Evolutionary conservation across 2,329 filamentous ascomycete species (phyloP).

Genomic region (Hawksworthiomyces lignivorus): DNA sequence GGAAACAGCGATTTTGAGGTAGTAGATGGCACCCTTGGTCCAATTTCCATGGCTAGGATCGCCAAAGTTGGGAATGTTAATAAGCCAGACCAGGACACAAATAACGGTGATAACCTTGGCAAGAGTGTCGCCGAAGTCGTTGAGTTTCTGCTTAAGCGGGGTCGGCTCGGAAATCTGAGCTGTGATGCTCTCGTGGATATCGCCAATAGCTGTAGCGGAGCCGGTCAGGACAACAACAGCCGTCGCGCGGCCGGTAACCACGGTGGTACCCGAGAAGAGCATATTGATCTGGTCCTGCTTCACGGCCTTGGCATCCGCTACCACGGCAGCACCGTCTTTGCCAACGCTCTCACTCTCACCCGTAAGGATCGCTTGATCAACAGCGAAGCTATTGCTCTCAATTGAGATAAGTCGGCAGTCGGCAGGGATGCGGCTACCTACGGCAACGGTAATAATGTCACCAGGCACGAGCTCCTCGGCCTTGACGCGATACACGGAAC

Average conservation of each 20-base stretch:
- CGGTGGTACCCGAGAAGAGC: conserved; percentile 95
- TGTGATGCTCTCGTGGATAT: conserved; percentile 97
- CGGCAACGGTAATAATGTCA: conserved; percentile 78
- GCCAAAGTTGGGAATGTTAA: conserved; percentile 96
- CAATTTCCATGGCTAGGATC: conserved; percentile 89
- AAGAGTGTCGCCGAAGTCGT: conserved; percentile 91
- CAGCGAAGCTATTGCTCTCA: conserved; percentile 93
- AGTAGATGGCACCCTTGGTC: conserved; percentile 97
- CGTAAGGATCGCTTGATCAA: conserved; percentile 95
- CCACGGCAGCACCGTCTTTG: conserved; percentile 62
- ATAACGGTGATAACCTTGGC: conserved; percentile 98
- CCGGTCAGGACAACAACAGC: conserved; percentile 89
- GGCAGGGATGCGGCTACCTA: conserved; percentile 89
- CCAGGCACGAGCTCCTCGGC: conserved; percentile 96
- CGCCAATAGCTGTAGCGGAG: conserved; percentile 85
- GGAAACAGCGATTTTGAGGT: conserved; percentile 97
- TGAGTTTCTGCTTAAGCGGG: conserved; percentile 95
- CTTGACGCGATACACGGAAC: conserved; percentile 73
- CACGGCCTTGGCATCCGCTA: conserved; percentile 77
- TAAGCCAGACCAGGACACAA: conserved; percentile 93
- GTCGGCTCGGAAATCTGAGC: conserved; percentile 97
- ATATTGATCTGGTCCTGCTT: conserved; percentile 98
- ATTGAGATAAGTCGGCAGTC: conserved; percentile 87
- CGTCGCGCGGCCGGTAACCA: conserved; percentile 87
- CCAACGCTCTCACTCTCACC: conserved; percentile 95